Evolutionary conservation across 768 basidiomycete species (phyloP).

Genomic region (Phallus indusiatus): DNA sequence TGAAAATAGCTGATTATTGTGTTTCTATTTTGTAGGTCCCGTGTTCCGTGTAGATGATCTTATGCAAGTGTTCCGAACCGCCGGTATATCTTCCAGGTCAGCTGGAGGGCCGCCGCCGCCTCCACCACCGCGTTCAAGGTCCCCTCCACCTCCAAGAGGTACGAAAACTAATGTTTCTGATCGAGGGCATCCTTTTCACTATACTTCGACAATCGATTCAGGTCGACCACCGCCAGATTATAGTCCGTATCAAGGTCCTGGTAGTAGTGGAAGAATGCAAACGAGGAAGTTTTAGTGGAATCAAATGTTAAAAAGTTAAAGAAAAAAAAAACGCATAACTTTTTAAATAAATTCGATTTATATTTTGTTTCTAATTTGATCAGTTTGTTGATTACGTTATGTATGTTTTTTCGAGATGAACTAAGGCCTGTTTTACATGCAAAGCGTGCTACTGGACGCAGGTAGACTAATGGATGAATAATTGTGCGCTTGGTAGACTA

Average conservation of each 20-base stretch:
- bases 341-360: too few relatives aligned
- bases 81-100: conserved; percentile 58
- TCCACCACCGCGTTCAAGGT: conserved; percentile 30
- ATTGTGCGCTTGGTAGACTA: too few relatives aligned
- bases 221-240: conserved; percentile 81
- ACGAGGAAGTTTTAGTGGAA: too few relatives aligned
- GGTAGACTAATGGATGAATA: too few relatives aligned
- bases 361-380: too few relatives aligned
- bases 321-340: too few relatives aligned
- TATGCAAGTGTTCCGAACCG: conserved; percentile 74
- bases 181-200: background rate
- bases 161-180: conserved; percentile 13
- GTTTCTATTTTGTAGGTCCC: conserved; percentile 48
- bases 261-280: conserved; percentile 22
- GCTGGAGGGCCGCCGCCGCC: conserved; percentile 40
- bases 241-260: conserved; percentile 75
- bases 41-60: conserved; percentile 86
- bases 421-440: too few relatives aligned
- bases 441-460: too few relatives aligned
- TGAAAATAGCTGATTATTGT: conserved; percentile 10
- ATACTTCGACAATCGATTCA: background rate
- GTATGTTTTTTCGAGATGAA: too few relatives aligned
- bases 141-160: conserved; percentile 41
- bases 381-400: too few relatives aligned
- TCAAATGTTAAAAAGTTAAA: too few relatives aligned